These are phyloP conservation scores for Diphasiastrum complanatum DNA, from an alignment of 83 land plant genomes.

Conservation along the genomic window DNA sequence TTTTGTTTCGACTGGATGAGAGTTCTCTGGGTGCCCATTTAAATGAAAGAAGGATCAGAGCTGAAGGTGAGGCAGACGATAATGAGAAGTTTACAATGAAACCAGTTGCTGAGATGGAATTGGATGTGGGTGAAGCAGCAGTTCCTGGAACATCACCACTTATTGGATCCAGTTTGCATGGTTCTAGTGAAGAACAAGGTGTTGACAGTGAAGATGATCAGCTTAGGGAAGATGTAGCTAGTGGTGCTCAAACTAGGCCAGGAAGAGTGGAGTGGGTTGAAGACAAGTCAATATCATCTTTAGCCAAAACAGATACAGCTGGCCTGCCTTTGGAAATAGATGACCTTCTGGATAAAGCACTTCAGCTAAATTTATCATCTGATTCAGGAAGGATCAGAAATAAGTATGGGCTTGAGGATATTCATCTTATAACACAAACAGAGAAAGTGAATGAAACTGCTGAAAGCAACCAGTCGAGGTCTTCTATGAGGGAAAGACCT, in stretches of 20 bases:
- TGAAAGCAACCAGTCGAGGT: conserved; percentile 22
- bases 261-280: conserved; percentile 23
- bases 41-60: conserved; percentile 83
- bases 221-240: conserved; percentile 5
- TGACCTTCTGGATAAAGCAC: conserved; percentile 73
- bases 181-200: conserved; percentile 43
- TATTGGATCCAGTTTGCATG: no score
- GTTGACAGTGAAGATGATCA: conserved; percentile 29
- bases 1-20: conserved; percentile 91
- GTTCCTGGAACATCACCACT: no score
- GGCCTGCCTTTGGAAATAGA: conserved; percentile 59
- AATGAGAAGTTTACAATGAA: background rate
- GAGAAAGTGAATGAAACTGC: conserved; percentile 34
- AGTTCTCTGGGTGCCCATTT: conserved; percentile 82
- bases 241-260: conserved; percentile 13
- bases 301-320: no score
- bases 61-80: conserved; percentile 38
- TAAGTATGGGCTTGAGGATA: conserved; percentile 40
- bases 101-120: background rate
- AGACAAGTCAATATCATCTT: no score
- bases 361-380: conserved; percentile 55
- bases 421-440: conserved; percentile 12
- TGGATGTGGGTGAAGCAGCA: background rate
- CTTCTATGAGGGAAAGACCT: conserved; percentile 58
- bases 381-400: conserved; percentile 18